Evolutionary conservation across 148 eudicot species (phyloP).

Genomic region (Vaccinium vitisidaea): DNA sequence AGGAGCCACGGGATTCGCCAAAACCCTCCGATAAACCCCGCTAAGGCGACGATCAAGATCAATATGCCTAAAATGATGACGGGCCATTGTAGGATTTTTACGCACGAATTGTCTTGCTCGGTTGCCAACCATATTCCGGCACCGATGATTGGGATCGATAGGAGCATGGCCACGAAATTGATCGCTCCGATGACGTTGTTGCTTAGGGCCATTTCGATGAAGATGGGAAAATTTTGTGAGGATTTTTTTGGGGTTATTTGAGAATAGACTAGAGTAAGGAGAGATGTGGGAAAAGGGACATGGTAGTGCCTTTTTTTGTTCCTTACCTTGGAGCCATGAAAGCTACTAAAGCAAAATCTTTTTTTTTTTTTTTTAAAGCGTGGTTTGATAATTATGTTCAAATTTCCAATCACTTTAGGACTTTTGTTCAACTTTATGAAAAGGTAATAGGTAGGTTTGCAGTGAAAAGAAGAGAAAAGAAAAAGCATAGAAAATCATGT

Average conservation of each 20-base stretch:
- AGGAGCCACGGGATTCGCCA: conserved; percentile 65
- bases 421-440: conserved; percentile 21
- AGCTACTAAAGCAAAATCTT: conserved; percentile 18
- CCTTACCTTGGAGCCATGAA: conserved; percentile 27
- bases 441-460: conserved; percentile 5
- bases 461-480: conserved; percentile 2
- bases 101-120: conserved; percentile 62
- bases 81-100: conserved; percentile 77
- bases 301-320: conserved; percentile 14
- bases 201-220: conserved; percentile 61
- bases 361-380: neutral
- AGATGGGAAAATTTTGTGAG: neutral
- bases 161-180: conserved; percentile 68
- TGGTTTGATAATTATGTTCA: conserved; percentile 8
- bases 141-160: conserved; percentile 73
- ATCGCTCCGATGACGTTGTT: conserved; percentile 73
- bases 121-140: conserved; percentile 77
- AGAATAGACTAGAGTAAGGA: neutral
- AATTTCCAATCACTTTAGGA: conserved; percentile 22
- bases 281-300: conserved; percentile 1
- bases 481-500: neutral
- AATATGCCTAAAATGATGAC: conserved; percentile 68
- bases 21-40: conserved; percentile 75
- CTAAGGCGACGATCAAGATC: conserved; percentile 53
- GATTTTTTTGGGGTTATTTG: neutral